These are phyloP conservation scores for Coemansia sp. DNA, from an alignment of 192 early-diverging fungal species.

Conservation along the genomic window DNA sequence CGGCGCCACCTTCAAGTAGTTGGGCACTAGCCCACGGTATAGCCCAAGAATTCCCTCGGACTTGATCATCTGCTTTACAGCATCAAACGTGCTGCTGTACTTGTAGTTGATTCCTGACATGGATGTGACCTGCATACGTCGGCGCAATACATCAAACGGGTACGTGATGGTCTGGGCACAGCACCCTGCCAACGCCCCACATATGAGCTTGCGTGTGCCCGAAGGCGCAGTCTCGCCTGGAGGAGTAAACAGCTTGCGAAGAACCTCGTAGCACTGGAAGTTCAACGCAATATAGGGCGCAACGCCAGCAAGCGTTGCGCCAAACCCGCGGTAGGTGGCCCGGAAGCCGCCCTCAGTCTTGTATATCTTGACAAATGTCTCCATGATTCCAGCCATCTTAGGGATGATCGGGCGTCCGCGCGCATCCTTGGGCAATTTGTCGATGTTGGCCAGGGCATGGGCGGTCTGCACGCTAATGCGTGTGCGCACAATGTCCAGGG, in stretches of 20 bases:
- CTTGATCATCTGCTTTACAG: slow-evolving; percentile 58
- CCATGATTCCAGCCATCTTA: slow-evolving; percentile 67
- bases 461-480: slow-evolving; percentile 74
- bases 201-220: slow-evolving; percentile 61
- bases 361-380: slow-evolving; percentile 65
- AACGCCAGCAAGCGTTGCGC: slow-evolving; percentile 70
- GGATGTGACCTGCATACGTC: slow-evolving; percentile 76
- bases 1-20: slow-evolving; percentile 82
- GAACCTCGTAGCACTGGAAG: slow-evolving; percentile 77
- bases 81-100: slow-evolving; percentile 73
- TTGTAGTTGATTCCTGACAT: slow-evolving; percentile 68
- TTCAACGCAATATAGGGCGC: slow-evolving; percentile 80
- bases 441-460: slow-evolving; percentile 49
- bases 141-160: slow-evolving; percentile 73
- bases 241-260: slow-evolving; percentile 68
- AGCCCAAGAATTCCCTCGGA: slow-evolving; percentile 69
- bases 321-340: slow-evolving; percentile 71
- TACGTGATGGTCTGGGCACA: slow-evolving; percentile 82
- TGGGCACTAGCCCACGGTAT: slow-evolving; percentile 77
- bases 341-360: slow-evolving; percentile 68
- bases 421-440: slow-evolving; percentile 41
- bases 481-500: slow-evolving; percentile 75
- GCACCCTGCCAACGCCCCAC: slow-evolving; percentile 75
- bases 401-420: slow-evolving; percentile 56
- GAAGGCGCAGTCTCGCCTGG: slow-evolving; percentile 58